Conservation (phyloP, 768 basidiomycete species). For the Psilocybe sp. region DNA sequence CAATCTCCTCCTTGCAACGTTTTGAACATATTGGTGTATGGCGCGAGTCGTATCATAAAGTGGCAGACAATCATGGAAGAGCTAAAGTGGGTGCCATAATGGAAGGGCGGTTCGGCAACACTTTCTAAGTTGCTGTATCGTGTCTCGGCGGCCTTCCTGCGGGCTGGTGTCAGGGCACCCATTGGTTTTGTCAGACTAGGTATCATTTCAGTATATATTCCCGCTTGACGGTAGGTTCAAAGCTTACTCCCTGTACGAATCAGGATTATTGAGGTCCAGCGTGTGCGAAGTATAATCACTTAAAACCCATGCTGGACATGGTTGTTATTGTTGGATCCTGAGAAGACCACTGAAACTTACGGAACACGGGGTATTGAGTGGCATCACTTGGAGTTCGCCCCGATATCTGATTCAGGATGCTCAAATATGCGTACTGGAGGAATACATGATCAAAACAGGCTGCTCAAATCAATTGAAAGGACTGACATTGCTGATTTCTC, state of each 20-base stretch:
- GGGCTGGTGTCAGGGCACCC: slow-evolving; percentile 79
- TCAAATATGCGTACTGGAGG: slow-evolving; percentile 80
- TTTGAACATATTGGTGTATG: slow-evolving; percentile 95
- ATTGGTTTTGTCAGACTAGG: slow-evolving; percentile 79
- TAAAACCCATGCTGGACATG: slow-evolving; percentile 75
- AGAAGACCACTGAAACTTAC: slow-evolving; percentile 36
- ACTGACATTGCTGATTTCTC: slow-evolving; percentile 88
- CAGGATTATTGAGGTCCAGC: slow-evolving; percentile 60
- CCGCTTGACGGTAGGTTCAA: not conserved
- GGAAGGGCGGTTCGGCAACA: slow-evolving; percentile 85
- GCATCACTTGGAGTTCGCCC: slow-evolving; percentile 93
- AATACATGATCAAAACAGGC: not conserved
- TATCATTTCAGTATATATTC: not conserved
- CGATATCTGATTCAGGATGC: slow-evolving; percentile 87
- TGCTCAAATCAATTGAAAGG: not conserved
- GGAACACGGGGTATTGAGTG: slow-evolving; percentile 91
- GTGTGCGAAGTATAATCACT: slow-evolving; percentile 75
- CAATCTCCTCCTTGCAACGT: slow-evolving; percentile 92
- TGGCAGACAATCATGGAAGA: slow-evolving; percentile 98
- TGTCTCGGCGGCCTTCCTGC: slow-evolving; percentile 71
- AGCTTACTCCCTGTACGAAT: slow-evolving; percentile 72
- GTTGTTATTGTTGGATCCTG: not conserved
- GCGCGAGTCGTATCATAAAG: slow-evolving; percentile 84
- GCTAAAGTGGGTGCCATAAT: slow-evolving; percentile 93
- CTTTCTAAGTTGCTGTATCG: slow-evolving; percentile 75